phyloP scores from a whole-genome alignment of 495 filamentous ascomycete species.

The Podospora didyma region DNA sequence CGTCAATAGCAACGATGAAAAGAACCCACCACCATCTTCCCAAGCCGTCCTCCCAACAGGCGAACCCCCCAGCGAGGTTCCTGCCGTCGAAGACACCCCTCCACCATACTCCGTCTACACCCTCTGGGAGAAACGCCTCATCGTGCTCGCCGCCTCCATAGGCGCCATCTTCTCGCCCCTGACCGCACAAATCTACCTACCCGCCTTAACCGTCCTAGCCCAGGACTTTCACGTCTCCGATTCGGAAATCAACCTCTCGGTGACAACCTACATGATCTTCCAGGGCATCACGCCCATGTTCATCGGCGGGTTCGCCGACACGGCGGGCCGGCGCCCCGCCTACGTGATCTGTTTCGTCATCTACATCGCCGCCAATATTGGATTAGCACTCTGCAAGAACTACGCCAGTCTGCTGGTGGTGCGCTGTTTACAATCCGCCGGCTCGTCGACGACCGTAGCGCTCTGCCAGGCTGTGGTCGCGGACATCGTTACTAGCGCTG shows the following conservation, averaged over 20 bases:
- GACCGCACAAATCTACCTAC: conserved; percentile 68
- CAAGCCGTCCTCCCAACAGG: background rate
- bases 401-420: conserved; percentile 51
- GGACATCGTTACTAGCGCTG: conserved; percentile 49
- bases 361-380: conserved; percentile 55
- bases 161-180: conserved; percentile 68
- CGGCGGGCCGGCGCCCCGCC: conserved; percentile 48
- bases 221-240: conserved; percentile 49
- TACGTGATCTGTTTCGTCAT: conserved; percentile 52
- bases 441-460: conserved; percentile 47
- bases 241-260: conserved; percentile 58
- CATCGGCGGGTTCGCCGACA: conserved; percentile 54
- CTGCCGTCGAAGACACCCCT: background rate
- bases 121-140: conserved; percentile 51
- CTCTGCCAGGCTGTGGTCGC: conserved; percentile 54
- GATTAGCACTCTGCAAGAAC: conserved; percentile 44
- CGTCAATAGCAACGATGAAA: too few species aligned
- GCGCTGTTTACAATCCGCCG: conserved; percentile 52
- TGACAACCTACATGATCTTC: conserved; percentile 56
- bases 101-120: conserved; percentile 52
- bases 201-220: conserved; percentile 56
- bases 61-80: conserved; percentile 7
- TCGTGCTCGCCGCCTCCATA: conserved; percentile 57
- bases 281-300: conserved; percentile 57
- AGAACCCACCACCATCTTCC: background rate